Conservation (phyloP, 441 rosid genomes). For the Aquilaria agallochum region DNA sequence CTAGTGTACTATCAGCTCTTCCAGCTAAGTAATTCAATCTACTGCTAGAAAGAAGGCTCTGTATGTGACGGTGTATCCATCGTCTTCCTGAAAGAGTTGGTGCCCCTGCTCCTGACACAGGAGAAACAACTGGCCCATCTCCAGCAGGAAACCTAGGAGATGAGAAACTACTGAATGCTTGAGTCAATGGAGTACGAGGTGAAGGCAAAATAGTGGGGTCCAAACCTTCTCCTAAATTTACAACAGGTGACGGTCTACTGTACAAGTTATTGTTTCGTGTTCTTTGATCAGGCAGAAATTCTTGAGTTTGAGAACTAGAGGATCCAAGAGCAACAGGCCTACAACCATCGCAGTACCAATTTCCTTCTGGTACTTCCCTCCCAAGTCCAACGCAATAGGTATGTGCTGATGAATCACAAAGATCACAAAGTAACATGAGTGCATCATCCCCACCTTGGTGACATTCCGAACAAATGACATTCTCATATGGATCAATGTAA, state of each 20-base stretch:
- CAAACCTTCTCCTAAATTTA: constrained; percentile 42
- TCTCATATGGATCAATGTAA: constrained; percentile 93
- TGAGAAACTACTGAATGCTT: constrained; percentile 43
- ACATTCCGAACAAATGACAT: constrained; percentile 85
- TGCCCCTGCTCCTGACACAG: constrained; percentile 65
- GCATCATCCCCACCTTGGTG: constrained; percentile 97
- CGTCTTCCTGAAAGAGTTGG: constrained; percentile 82
- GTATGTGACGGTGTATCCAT: constrained; percentile 79
- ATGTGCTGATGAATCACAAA: constrained; percentile 98
- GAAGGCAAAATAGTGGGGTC: constrained; percentile 45
- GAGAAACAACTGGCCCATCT: constrained; percentile 53
- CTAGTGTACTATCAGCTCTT: constrained; percentile 39
- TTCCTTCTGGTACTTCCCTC: constrained; percentile 92
- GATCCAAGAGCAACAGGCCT: constrained; percentile 84
- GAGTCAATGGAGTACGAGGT: constrained; percentile 43
- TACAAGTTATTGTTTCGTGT: constrained; percentile 31
- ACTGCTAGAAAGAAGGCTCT: constrained; percentile 54
- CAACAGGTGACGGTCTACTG: constrained; percentile 41
- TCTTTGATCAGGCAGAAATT: constrained; percentile 49
- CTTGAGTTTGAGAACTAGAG: constrained; percentile 55
- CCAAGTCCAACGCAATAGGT: constrained; percentile 97
- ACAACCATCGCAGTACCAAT: constrained; percentile 98
- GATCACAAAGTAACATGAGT: constrained; percentile 93
- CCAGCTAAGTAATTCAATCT: constrained; percentile 43
- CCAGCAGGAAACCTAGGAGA: constrained; percentile 66